Conservation (phyloP, 2,329 filamentous ascomycete genomes). For the Colletotrichum paranaense region DNA sequence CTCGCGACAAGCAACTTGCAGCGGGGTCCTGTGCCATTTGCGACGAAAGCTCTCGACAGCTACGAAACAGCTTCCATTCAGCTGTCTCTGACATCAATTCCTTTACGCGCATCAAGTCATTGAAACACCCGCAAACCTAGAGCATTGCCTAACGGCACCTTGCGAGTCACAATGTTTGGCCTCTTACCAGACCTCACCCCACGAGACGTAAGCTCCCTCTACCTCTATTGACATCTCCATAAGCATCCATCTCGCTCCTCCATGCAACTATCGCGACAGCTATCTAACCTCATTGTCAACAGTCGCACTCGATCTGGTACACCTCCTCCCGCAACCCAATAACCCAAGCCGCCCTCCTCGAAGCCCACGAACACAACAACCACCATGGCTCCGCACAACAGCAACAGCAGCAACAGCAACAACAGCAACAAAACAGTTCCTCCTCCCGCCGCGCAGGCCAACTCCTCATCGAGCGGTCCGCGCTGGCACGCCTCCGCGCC, state of each 20-base stretch:
- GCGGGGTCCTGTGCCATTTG: slow-evolving; percentile 1
- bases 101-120: not conserved
- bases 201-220: slow-evolving; percentile 68
- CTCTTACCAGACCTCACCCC: slow-evolving; percentile 76
- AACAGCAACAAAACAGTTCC: slow-evolving; percentile 38
- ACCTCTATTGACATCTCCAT: not conserved
- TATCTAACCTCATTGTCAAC: slow-evolving; percentile 34
- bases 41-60: not conserved
- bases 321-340: slow-evolving; percentile 68
- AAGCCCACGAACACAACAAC: slow-evolving; percentile 46
- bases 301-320: slow-evolving; percentile 83
- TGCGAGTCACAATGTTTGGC: slow-evolving; percentile 62
- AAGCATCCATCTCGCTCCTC: not conserved
- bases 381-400: slow-evolving; percentile 37
- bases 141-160: not conserved
- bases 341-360: slow-evolving; percentile 47
- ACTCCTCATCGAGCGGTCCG: slow-evolving; percentile 65
- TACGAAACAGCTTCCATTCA: not conserved
- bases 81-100: not conserved
- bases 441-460: slow-evolving; percentile 49
- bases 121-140: not conserved
- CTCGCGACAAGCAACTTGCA: slow-evolving; percentile 9
- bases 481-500: slow-evolving; percentile 75
- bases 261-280: not conserved
- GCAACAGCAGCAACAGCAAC: slow-evolving; percentile 40